A percentile compares a stretch with the other conserved stretches of the same genome.
Evolutionary conservation across 78 protist genomes (phyloP).

Genomic region (Guillardia theta): DNA sequence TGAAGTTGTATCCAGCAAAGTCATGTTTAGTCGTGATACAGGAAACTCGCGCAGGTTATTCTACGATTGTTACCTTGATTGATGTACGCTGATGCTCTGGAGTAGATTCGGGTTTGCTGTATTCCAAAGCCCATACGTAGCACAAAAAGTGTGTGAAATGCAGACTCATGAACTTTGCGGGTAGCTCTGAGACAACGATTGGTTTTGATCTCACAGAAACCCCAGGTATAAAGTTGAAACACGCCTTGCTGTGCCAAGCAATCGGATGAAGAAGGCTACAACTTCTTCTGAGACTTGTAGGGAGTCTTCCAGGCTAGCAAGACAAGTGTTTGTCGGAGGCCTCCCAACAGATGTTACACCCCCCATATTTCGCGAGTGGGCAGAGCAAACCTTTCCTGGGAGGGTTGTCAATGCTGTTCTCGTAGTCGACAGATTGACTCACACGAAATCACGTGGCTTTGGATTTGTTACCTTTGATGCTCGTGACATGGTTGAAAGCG

Average conservation of each 20-base stretch:
- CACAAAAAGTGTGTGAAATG: not conserved
- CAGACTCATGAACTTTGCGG: not conserved
- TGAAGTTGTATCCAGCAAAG: not conserved
- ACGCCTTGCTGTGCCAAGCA: not conserved
- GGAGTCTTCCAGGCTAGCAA: not conserved
- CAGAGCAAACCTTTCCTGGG: not conserved
- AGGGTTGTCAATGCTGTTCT: not conserved
- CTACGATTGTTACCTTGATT: too few species aligned
- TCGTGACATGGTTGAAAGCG: not conserved
- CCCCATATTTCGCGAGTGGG: not conserved
- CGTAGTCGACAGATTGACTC: not conserved
- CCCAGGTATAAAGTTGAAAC: not conserved
- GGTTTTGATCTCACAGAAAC: not conserved
- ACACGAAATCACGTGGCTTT: not conserved
- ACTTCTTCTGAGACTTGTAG: not conserved
- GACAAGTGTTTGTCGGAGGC: not conserved
- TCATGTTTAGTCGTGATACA: not conserved
- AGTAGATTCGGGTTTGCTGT: slow-evolving; percentile 1
- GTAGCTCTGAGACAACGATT: not conserved
- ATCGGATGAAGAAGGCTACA: not conserved
- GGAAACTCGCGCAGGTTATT: not conserved
- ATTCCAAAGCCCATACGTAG: not conserved
- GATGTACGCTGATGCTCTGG: too few species aligned
- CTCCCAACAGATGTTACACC: not conserved
- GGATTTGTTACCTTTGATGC: not conserved